Conservation (phyloP, 2,329 filamentous ascomycete genomes). For the Tolypocladium endophyticum region DNA sequence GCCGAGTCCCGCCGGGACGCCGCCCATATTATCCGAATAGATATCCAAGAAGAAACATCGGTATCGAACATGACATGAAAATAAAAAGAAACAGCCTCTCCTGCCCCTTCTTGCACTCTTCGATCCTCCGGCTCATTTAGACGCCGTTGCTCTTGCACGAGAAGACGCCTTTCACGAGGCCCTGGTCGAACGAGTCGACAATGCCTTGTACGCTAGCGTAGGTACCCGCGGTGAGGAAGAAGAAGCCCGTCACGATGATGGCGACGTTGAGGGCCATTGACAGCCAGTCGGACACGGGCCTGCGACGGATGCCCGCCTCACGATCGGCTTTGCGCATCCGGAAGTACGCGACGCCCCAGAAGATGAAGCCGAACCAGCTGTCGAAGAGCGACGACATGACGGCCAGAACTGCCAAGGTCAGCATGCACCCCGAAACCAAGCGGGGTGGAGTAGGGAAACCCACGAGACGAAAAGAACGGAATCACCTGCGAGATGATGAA, state of each 20-base stretch:
- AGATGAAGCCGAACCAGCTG: constrained; percentile 91
- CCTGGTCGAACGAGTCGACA: constrained; percentile 57
- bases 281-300: constrained; percentile 35
- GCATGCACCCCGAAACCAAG: neutral
- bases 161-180: constrained; percentile 61
- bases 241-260: constrained; percentile 65
- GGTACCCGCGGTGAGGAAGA: constrained; percentile 74
- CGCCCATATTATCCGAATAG: neutral
- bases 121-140: constrained; percentile 16
- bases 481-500: constrained; percentile 91
- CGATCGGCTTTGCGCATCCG: constrained; percentile 60
- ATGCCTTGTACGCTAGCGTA: constrained; percentile 70
- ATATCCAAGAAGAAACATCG: neutral
- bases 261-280: constrained; percentile 58
- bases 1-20: neutral
- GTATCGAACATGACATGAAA: neutral
- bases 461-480: constrained; percentile 75
- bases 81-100: neutral
- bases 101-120: neutral
- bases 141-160: constrained; percentile 61
- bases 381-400: constrained; percentile 85
- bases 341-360: constrained; percentile 78
- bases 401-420: constrained; percentile 38
- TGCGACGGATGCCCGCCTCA: constrained; percentile 40
- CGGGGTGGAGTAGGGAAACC: neutral